Evolutionary conservation across 805 yeast species (phyloP), one percentile per base, ranked within the genome.

Genomic region (Priceomyces haplophilus): DNA sequence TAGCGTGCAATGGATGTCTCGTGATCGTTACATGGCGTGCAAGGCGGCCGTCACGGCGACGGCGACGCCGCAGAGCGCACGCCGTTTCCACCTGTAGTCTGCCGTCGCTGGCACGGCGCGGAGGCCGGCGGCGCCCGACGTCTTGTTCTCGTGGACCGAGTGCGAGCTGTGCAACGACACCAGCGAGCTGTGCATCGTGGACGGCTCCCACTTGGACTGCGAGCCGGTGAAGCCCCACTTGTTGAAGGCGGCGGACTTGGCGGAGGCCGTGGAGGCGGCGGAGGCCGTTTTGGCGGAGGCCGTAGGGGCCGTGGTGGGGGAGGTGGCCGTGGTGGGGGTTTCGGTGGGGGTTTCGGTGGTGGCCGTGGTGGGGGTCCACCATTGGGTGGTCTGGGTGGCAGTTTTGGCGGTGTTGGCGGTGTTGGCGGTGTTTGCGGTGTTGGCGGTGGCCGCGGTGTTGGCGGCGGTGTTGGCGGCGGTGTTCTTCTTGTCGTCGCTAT

Each of bases 211-310:
- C 3, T 44, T 46, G 0, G 67, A 59, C 47, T 69, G 70, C 1
- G 61, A 48, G 1, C 75, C 75, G 3, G 69, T 64, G 49, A 69
- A 69, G 1, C 75, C 75, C 61, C 64, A 69, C 45, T 66, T 67
- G 53, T 69, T 69, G 53, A 56, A 69, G 16, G 56, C 47, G 16
- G 50, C 40, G 7, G 50, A 44, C 12, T 27, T 41, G 10, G 48
- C 39, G 13, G 46, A 34, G 8, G 8, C 27, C 7, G 40, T 32
- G 38, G 50, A 29, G 19, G 44, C 40, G 30, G 41, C 48, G 13
- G 48, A 38, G 27, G 44, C 39, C 27, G 47, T 43, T 12, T 50
- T 43, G n/a, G 38, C 40, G 12, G 45, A 37, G 1, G 37, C 29
- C 6, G 38, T 37, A 11, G 37, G 31, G 5, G 44, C 38, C 3